Percentiles rank a stretch among this genome's conserved stretches.
Evolutionary conservation across 352 stramenopile species (phyloP).

Genomic region (Phytophthora pistaciae): DNA sequence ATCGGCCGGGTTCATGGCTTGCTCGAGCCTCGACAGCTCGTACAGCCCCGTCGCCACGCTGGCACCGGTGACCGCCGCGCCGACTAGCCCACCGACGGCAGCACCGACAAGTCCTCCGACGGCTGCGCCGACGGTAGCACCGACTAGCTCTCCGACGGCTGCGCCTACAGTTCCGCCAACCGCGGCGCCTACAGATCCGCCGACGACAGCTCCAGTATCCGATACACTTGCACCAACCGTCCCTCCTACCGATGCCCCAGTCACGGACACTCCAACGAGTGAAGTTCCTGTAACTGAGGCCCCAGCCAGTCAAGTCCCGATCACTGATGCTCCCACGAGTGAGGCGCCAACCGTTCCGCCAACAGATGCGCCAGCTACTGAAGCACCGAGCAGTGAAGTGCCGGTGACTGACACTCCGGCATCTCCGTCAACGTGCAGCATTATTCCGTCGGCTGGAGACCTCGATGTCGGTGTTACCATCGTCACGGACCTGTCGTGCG

Average conservation of each 20-base stretch:
- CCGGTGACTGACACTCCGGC: not conserved
- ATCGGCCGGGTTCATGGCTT: slow-evolving; percentile 32
- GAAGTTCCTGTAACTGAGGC: not conserved
- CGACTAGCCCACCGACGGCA: not conserved
- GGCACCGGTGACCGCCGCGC: not conserved
- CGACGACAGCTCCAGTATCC: not conserved
- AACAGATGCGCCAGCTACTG: slow-evolving; percentile 1
- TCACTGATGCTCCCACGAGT: not conserved
- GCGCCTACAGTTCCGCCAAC: not conserved
- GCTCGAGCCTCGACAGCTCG: slow-evolving; percentile 23
- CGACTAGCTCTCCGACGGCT: not conserved
- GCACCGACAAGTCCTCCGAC: not conserved
- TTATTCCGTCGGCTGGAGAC: slow-evolving; percentile 33
- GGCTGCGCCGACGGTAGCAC: not conserved
- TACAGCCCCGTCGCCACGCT: slow-evolving; percentile 11
- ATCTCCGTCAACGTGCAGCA: slow-evolving; percentile 3
- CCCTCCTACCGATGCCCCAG: no score
- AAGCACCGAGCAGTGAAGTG: not conserved
- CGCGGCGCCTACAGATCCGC: not conserved
- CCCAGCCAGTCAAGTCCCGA: not conserved
- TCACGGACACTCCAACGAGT: not conserved
- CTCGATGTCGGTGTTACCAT: slow-evolving; percentile 35
- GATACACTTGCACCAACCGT: no score
- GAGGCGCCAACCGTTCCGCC: not conserved
- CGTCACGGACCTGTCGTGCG: slow-evolving; percentile 34